These are phyloP conservation scores for Vitis amurensis DNA, from an alignment of 164 flowering plant genomes.

Conservation along the genomic window DNA sequence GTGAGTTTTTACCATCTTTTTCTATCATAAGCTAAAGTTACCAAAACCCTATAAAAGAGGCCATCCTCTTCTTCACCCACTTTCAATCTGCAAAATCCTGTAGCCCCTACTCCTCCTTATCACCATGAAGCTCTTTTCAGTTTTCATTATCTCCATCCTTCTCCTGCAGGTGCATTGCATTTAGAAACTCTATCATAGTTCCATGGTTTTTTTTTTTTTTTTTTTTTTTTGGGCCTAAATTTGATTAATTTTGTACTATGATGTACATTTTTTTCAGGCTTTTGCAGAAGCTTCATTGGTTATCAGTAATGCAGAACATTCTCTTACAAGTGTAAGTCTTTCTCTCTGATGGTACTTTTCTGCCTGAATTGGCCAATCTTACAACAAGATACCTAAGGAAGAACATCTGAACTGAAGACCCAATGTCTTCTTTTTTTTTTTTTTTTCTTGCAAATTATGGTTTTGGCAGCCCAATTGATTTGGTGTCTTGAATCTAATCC, in stretches of 20 bases:
- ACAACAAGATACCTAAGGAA: no score
- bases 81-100: neutral
- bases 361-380: neutral
- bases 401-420: no score
- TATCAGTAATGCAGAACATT: conserved; percentile 1
- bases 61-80: neutral
- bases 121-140: conserved; percentile 21
- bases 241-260: neutral
- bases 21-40: no score
- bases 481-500: neutral
- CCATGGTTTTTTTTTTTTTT: neutral
- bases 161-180: conserved; percentile 25
- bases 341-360: neutral
- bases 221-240: no score
- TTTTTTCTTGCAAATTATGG: no score
- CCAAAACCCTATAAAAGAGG: neutral
- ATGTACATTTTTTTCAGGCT: conserved; percentile 19
- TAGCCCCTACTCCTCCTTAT: neutral
- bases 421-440: no score
- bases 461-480: no score
- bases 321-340: conserved; percentile 20
- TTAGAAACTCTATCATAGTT: neutral
- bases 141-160: conserved; percentile 15
- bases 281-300: conserved; percentile 16
- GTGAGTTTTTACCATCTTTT: neutral